A percentile compares a stretch with the other conserved stretches of the same genome.
These are phyloP conservation scores for Evernia prunastri DNA, from an alignment of 495 filamentous ascomycete genomes.

Conservation along the genomic window DNA sequence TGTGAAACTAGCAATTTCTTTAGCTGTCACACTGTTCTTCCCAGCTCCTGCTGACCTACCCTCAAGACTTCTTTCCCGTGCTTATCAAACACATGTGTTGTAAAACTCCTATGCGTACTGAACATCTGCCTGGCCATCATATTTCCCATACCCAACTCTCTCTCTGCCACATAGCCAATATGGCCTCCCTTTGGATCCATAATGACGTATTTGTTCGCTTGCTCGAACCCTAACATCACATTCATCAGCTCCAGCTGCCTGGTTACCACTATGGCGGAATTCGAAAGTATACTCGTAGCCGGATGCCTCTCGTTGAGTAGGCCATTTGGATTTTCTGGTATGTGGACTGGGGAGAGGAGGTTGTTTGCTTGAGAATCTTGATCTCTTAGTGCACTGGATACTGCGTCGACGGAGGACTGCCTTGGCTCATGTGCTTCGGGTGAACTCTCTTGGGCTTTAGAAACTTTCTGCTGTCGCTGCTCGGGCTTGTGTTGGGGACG, in stretches of 20 bases:
- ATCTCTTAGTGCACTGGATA: conserved; percentile 25
- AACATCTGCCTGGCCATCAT: conserved; percentile 58
- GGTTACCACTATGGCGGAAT: conserved; percentile 60
- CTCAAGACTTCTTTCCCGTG: conserved; percentile 57
- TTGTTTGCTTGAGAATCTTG: conserved; percentile 40
- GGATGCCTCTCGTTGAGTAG: conserved; percentile 58
- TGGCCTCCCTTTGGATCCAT: conserved; percentile 64
- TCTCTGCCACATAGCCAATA: conserved; percentile 64
- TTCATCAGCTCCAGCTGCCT: conserved; percentile 66
- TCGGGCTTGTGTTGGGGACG: background rate
- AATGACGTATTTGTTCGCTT: conserved; percentile 67
- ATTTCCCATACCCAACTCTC: conserved; percentile 53
- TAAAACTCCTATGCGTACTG: conserved; percentile 60
- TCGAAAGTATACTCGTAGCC: conserved; percentile 50
- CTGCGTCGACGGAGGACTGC: conserved; percentile 16
- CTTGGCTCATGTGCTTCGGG: background rate
- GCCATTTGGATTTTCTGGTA: conserved; percentile 56
- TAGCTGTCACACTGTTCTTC: background rate
- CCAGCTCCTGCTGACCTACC: conserved; percentile 32
- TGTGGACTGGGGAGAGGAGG: conserved; percentile 47
- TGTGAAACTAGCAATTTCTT: conserved; percentile 47
- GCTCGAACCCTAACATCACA: conserved; percentile 64
- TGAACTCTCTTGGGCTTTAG: background rate
- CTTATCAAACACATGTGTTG: conserved; percentile 63
- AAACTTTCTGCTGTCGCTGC: background rate